Base-by-base conservation (phyloP, 257 asterid genomes). In the Solanum lycopersicoides region DNA sequence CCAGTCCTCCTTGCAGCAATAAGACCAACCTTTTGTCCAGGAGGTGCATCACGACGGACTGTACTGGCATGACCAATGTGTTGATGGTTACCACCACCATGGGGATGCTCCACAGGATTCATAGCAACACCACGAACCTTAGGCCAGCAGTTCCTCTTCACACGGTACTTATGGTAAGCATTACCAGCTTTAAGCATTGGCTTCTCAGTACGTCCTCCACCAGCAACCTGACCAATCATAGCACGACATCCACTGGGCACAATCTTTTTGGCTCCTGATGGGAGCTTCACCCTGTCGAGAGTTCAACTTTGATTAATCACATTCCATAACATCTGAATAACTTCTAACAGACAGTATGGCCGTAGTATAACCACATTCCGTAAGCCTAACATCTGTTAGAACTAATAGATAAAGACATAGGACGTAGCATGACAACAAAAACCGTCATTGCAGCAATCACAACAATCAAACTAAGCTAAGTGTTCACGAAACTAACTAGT, bases 91-190 rank as follows among this genome's bases (percentile, higher is more conserved):
- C 95, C 95, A 93, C 93, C 95, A 84, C 95, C 95, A 87, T 93
- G 95, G 13, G 95, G 94, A 93, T 93, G 95, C 93, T 93, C 95
- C 8, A 93, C 95, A 0, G 95, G 95, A 50, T 92, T 93, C 95
- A 93, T 93, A 59, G 95, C 89, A 77, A 87, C 89, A 87, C 89
- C 89, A 82, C 86, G 89, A 35, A 87, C 89, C 89, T 87, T 87
- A 37, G 89, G 89, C 89, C 89, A 87, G 86, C 89, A 50, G 53
- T 87, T 87, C 82, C 89, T 87, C 89, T 87, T 87, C 68, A 87
- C 95, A 39, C 95, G 89, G 88, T 87, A 93, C 87, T 93, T 93
- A 88, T 93, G 94, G 68, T 84, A 84, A 30, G 87, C 87, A 41
- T 84, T 84, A 39, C 80, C 87, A 45, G 87, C 87, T 39, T 84